phyloP scores from a whole-genome alignment of 1,139 yeast genomes.

The Pneumocystis murina region DNA sequence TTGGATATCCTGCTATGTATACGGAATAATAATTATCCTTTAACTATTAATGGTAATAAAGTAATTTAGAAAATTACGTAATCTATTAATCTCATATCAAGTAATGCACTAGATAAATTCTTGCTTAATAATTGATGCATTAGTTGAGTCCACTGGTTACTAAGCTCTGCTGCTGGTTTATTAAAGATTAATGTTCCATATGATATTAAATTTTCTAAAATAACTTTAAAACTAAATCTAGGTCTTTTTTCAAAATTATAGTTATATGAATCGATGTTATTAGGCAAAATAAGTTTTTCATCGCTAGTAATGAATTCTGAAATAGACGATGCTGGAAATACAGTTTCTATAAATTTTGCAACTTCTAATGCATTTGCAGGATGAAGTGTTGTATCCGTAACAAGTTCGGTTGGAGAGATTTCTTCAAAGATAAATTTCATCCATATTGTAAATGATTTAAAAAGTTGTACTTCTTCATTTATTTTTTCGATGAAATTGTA shows the following conservation, averaged over 20 bases:
- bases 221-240: background rate
- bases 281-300: background rate
- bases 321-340: background rate
- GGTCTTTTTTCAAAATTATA: background rate
- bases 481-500: conserved; percentile 3
- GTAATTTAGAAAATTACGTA: background rate
- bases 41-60: background rate
- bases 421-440: conserved; percentile 12
- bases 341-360: background rate
- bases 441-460: conserved; percentile 15
- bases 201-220: background rate
- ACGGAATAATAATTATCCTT: background rate
- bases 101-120: background rate
- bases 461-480: conserved; percentile 11
- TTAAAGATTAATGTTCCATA: background rate
- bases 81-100: background rate
- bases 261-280: background rate
- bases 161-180: background rate
- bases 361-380: background rate
- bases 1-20: background rate
- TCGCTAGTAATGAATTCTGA: background rate
- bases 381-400: background rate
- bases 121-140: background rate
- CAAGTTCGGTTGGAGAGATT: background rate
- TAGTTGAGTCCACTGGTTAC: background rate